These are phyloP conservation scores for Chaetoscypha palmicola DNA, from an alignment of 2,329 filamentous ascomycete species.

Conservation along the genomic window DNA sequence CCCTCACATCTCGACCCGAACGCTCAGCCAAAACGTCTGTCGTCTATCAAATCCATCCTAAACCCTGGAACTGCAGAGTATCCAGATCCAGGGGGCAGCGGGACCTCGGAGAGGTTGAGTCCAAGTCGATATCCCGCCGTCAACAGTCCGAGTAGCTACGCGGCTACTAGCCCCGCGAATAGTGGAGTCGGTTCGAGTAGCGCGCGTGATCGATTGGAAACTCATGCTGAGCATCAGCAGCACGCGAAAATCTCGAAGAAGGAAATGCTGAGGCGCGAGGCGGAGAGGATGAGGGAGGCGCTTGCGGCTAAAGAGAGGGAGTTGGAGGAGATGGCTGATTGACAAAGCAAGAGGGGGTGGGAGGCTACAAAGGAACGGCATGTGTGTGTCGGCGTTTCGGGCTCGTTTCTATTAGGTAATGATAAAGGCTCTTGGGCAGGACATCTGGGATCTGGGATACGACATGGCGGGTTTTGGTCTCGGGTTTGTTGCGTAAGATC, in stretches of 20 bases:
- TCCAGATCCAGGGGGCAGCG: conserved; percentile 11
- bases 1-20: conserved; percentile 14
- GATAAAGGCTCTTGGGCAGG: too few relatives aligned
- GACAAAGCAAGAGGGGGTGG: too few relatives aligned
- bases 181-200: conserved; percentile 30
- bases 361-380: too few relatives aligned
- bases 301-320: conserved; percentile 29
- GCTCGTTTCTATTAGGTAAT: too few relatives aligned
- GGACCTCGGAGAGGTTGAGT: conserved; percentile 10
- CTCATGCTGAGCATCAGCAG: too few relatives aligned
- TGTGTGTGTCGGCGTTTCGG: too few relatives aligned
- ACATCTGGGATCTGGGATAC: too few relatives aligned
- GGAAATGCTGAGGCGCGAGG: conserved; percentile 61
- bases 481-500: too few relatives aligned
- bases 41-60: conserved; percentile 69
- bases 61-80: conserved; percentile 42
- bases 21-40: conserved; percentile 55
- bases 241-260: conserved; percentile 56
- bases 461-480: too few relatives aligned
- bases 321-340: conserved; percentile 22
- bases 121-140: conserved; percentile 13
- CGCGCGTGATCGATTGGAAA: conserved; percentile 39
- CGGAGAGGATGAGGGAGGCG: conserved; percentile 57
- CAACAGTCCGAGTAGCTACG: conserved; percentile 15
- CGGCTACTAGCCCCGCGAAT: conserved; percentile 32